Evolutionary conservation across 805 yeast genomes (phyloP).

Genomic region (Yamadazyma kitorensis): DNA sequence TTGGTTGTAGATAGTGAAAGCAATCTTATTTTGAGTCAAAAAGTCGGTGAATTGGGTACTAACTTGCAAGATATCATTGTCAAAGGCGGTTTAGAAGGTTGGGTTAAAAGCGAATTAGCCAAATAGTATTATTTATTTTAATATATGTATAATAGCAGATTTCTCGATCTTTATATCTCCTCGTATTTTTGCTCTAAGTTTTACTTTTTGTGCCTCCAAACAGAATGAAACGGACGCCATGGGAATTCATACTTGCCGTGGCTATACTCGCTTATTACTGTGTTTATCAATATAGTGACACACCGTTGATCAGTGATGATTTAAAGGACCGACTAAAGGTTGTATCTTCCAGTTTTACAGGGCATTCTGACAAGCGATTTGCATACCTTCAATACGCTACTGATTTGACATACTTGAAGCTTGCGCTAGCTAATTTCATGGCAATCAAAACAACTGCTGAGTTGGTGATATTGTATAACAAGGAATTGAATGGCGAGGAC

Average conservation of each 20-base stretch:
- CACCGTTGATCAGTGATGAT: slow-evolving; percentile 13
- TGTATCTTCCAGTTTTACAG: slow-evolving; percentile 21
- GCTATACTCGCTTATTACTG: slow-evolving; percentile 20
- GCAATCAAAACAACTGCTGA: slow-evolving; percentile 39
- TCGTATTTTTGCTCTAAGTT: no score
- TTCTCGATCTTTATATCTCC: no score
- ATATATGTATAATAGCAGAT: background rate
- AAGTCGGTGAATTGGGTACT: slow-evolving; percentile 94
- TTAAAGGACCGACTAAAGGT: slow-evolving; percentile 18
- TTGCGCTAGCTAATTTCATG: slow-evolving; percentile 45
- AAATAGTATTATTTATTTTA: background rate
- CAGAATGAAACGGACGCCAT: slow-evolving; percentile 6
- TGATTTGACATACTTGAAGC: slow-evolving; percentile 46
- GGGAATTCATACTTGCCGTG: slow-evolving; percentile 24
- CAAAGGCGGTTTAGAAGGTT: slow-evolving; percentile 96
- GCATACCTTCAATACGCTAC: slow-evolving; percentile 68
- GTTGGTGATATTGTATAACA: slow-evolving; percentile 42
- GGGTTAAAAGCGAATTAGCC: slow-evolving; percentile 75
- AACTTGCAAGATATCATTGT: slow-evolving; percentile 95
- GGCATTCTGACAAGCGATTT: slow-evolving; percentile 18
- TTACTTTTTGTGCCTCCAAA: no score
- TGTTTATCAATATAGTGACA: slow-evolving; percentile 17
- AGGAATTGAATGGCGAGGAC: slow-evolving; percentile 12
- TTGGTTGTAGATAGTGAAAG: slow-evolving; percentile 67
- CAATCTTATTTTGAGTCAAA: slow-evolving; percentile 67